phyloP scores from a whole-genome alignment of 1,139 yeast genomes.

The Arxiozyma bovina region DNA sequence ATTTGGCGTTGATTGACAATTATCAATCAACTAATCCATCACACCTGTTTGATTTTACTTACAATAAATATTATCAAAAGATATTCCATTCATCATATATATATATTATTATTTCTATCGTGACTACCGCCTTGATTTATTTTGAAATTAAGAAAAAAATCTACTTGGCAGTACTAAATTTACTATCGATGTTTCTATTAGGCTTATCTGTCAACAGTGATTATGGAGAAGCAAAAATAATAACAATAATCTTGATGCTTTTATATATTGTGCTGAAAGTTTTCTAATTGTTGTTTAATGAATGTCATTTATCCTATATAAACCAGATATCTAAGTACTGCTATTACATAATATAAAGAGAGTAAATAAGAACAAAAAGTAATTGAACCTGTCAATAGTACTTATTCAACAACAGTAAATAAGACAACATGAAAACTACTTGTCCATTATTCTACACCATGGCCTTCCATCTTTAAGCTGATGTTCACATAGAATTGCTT shows the following conservation, averaged over 20 bases:
- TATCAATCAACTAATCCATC: not conserved
- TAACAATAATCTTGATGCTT: not conserved
- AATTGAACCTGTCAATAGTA: no score
- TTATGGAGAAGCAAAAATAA: not conserved
- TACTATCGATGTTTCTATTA: not conserved
- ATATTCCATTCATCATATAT: not conserved
- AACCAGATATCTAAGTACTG: no score
- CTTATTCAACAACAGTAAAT: not conserved
- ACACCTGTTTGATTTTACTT: not conserved
- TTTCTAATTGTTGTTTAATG: no score
- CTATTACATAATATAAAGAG: no score
- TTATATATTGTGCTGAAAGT: not conserved
- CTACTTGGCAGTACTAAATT: not conserved
- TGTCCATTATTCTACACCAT: conserved; percentile 44
- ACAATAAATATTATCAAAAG: not conserved
- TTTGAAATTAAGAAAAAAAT: not conserved
- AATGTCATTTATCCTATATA: no score
- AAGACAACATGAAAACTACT: not conserved
- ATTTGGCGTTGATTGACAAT: not conserved
- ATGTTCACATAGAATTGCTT: conserved; percentile 57
- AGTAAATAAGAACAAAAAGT: no score
- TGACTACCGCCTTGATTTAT: not conserved
- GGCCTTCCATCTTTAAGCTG: conserved; percentile 59
- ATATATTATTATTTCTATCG: not conserved
- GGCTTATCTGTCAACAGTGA: not conserved